Evolutionary conservation across 2,329 filamentous ascomycete species (phyloP).

Genomic region (Fusarium kyushuense): DNA sequence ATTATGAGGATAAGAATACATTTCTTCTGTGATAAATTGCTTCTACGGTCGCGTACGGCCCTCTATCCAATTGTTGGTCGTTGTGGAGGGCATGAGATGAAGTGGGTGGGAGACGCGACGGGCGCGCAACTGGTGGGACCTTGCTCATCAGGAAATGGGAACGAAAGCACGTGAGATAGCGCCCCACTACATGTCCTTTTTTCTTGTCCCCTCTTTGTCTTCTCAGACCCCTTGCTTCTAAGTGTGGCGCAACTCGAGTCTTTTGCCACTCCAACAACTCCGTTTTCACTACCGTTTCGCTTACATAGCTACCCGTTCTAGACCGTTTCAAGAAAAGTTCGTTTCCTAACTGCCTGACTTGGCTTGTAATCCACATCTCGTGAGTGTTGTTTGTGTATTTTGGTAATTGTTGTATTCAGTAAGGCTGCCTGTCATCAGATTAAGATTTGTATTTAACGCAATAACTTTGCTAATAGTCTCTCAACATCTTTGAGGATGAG

Average conservation of each 20-base stretch:
- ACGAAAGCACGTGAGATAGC: conserved; percentile 59
- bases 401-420: background rate
- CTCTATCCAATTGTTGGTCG: conserved; percentile 18
- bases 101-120: conserved; percentile 59
- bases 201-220: conserved; percentile 29
- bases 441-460: background rate
- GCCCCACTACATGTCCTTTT: conserved; percentile 30
- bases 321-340: background rate
- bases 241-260: conserved; percentile 24
- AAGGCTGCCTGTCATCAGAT: background rate
- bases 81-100: conserved; percentile 56
- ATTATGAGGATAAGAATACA: conserved; percentile 4
- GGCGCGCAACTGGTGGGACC: conserved; percentile 55
- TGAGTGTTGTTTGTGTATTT: background rate
- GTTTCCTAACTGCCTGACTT: background rate
- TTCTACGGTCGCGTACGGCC: conserved; percentile 48
- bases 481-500: background rate
- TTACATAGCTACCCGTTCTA: background rate
- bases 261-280: conserved; percentile 22
- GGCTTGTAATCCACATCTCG: background rate
- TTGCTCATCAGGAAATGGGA: conserved; percentile 54
- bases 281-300: conserved; percentile 37
- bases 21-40: conserved; percentile 9
- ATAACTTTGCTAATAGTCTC: background rate
- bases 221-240: conserved; percentile 31